Evolutionary conservation across 352 stramenopile genomes (phyloP).

Genomic region (Phytophthora ramorum): DNA sequence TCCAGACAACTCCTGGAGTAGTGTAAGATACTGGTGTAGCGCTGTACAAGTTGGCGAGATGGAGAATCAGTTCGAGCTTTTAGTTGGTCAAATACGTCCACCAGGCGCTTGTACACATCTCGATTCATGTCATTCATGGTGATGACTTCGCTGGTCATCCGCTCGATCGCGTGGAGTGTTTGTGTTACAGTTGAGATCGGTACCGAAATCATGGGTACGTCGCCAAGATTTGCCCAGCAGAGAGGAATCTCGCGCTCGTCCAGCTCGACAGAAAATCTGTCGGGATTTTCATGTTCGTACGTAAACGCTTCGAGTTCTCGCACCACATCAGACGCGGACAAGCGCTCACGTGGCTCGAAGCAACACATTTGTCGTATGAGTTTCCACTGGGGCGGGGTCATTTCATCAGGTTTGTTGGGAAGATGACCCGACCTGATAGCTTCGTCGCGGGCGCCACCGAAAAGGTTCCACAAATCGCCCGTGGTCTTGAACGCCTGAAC

Average conservation of each 20-base stretch:
- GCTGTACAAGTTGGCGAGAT: not conserved
- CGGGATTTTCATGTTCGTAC: not conserved
- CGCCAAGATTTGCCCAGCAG: constrained; percentile 8
- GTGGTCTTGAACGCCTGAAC: constrained; percentile 9
- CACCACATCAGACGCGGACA: constrained; percentile 2
- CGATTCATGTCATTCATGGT: constrained; percentile 4
- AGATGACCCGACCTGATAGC: constrained; percentile 7
- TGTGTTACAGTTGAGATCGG: not conserved
- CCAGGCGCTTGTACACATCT: constrained; percentile 16
- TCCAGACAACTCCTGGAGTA: not conserved
- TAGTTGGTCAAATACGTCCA: constrained; percentile 13
- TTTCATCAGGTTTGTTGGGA: not conserved
- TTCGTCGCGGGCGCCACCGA: not conserved
- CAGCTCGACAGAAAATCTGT: not conserved
- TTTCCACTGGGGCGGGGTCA: constrained; percentile 2
- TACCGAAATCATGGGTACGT: not conserved
- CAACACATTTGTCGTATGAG: constrained; percentile 20
- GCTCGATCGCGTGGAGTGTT: not conserved
- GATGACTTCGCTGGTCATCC: not conserved
- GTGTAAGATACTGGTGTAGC: constrained; percentile 1
- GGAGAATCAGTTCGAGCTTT: not conserved
- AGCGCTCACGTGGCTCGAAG: constrained; percentile 1
- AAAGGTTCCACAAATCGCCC: constrained; percentile 7
- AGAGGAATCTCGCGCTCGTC: not conserved
- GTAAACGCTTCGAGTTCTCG: constrained; percentile 14